These are phyloP conservation scores for Suillus tomentosus DNA, from an alignment of 768 basidiomycete genomes.

Conservation along the genomic window DNA sequence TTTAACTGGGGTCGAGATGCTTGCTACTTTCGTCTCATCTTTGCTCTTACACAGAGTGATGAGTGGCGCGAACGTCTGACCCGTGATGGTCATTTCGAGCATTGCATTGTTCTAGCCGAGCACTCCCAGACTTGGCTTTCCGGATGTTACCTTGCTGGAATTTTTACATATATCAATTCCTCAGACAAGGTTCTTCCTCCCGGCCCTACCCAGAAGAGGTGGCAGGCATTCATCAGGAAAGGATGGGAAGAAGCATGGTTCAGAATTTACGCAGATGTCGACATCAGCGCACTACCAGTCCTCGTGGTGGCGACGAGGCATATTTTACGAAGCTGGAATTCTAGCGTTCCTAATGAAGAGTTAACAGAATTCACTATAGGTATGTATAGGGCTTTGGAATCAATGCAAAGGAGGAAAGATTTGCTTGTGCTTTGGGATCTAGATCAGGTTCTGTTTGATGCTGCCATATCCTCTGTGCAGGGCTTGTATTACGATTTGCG, in stretches of 20 bases:
- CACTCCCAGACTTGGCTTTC: rapidly evolving
- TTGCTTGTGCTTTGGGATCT: too few species aligned
- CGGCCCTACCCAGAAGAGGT: not conserved
- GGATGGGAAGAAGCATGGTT: not conserved
- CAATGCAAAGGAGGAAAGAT: too few species aligned
- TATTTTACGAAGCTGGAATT: not conserved
- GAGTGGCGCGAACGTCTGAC: not conserved
- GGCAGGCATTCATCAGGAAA: not conserved
- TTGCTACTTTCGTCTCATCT: not conserved
- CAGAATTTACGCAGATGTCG: too few species aligned
- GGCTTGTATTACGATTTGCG: not conserved
- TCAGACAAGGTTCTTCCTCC: not conserved
- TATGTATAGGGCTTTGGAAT: not conserved
- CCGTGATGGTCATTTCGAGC: not conserved
- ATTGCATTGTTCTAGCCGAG: not conserved
- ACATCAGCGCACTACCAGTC: not conserved
- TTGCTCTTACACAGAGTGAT: not conserved
- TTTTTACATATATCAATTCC: not conserved
- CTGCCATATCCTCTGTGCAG: not conserved
- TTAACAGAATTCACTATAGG: not conserved
- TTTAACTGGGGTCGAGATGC: too few species aligned
- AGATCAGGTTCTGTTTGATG: not conserved
- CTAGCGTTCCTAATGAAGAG: not conserved
- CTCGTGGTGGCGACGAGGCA: not conserved
- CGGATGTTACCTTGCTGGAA: not conserved